Evolutionary conservation across 1,284 basidiomycete genomes (phyloP), one percentile per base, ranked within the genome.

Genomic region (Porogramme epimiltina): DNA sequence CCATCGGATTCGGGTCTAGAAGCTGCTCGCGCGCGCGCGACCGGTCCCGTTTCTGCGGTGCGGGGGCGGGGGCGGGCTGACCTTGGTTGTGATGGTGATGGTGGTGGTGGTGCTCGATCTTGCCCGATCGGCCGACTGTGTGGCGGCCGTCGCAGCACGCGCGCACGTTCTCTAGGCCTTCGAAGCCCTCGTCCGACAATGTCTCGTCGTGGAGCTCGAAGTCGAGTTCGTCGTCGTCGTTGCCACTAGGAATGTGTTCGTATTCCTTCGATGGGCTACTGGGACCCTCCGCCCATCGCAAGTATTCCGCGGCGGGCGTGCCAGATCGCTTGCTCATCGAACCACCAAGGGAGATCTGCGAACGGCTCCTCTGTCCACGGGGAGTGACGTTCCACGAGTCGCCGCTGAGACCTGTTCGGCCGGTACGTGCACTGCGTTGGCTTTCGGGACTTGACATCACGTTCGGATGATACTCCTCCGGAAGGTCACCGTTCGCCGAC

Each of bases 111-210:
- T 81, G 77, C 42, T 73, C 70, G 25, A 59, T 56, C 24, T 69
- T 66, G 18, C 81, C 75, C 19, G 79, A 73, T 51, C 78, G 79
- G 0, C 85, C 85, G 33, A 91, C 87, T 0, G 89, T 90, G 70
- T 99, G 96, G 42, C 79, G 82, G 62, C 96, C 96, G 68, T 95
- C 93, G 65, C 95, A 98, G 70, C 95, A 98, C 2, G 94, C 94
- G 28, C 93, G 82, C 23, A 96, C 93, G 63, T 97, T 96, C 71
- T 98, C 95, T 42, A 99, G 67, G 0, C 95, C 96, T 63, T 98
- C 95, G 66, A 86, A 99, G 2, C 84, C 91, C 45, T 87, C 87
- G 58, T 93, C 91, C 9, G 85, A 87, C 62, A 87, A 75, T 19
- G 81, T 80, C 38, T 87, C 87, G 36, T 85, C 87, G 55, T 91